Evolutionary conservation across 2,329 filamentous ascomycete species (phyloP).

Genomic region (Diaporthe sp.): DNA sequence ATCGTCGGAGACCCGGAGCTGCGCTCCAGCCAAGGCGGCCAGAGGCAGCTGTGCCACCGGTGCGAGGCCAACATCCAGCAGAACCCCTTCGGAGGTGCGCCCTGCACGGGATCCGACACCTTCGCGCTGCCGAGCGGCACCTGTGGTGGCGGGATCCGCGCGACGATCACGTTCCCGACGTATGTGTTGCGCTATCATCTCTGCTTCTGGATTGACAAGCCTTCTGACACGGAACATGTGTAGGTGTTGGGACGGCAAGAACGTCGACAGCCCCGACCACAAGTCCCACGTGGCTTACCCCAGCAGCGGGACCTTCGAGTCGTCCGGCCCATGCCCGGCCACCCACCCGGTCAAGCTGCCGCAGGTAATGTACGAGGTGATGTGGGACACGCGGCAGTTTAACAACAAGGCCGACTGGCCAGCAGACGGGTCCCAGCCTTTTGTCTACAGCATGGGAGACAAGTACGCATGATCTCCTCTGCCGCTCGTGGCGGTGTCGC

Average conservation of each 20-base stretch:
- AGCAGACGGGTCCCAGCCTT: constrained; percentile 50
- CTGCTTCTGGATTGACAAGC: neutral
- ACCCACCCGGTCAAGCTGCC: constrained; percentile 51
- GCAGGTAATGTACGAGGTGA: constrained; percentile 58
- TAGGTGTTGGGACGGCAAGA: constrained; percentile 49
- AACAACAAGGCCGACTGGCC: constrained; percentile 52
- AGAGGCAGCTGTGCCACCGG: constrained; percentile 48
- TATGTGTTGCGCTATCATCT: neutral
- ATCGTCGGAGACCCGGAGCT: constrained; percentile 55
- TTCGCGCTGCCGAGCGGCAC: constrained; percentile 43
- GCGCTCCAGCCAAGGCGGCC: constrained; percentile 33
- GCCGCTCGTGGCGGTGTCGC: fast-evolving
- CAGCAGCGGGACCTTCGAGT: constrained; percentile 31
- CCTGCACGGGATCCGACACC: constrained; percentile 41
- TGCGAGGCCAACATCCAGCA: constrained; percentile 47
- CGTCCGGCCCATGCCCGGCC: constrained; percentile 46
- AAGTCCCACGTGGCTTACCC: constrained; percentile 50
- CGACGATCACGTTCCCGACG: constrained; percentile 46
- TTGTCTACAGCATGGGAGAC: constrained; percentile 48
- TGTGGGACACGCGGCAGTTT: constrained; percentile 55
- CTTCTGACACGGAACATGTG: neutral
- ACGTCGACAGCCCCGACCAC: constrained; percentile 49
- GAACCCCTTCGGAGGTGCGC: constrained; percentile 40
- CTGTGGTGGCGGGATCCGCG: constrained; percentile 47
- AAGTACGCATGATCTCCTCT: neutral